Percentiles rank a stretch among this genome's conserved stretches.
Evolutionary conservation across 345 rosid species (phyloP).

Genomic region (Salix purpurea): DNA sequence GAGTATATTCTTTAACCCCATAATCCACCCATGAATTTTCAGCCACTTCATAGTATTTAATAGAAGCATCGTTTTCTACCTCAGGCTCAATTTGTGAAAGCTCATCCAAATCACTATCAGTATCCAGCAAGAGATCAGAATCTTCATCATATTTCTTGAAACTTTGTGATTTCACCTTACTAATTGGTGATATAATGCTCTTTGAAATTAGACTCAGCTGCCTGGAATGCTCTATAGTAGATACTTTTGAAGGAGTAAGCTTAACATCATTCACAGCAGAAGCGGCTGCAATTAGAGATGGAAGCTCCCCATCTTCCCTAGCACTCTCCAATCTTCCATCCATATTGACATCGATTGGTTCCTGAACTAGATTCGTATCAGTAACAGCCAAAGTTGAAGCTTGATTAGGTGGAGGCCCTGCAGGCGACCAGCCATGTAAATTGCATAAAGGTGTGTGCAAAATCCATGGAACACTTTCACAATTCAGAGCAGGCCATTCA

Average conservation of each 20-base stretch:
- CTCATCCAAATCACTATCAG: conserved; percentile 79
- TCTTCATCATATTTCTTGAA: conserved; percentile 71
- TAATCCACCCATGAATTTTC: conserved; percentile 65
- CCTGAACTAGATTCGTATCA: conserved; percentile 45
- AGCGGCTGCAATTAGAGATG: conserved; percentile 55
- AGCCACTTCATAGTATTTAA: conserved; percentile 27
- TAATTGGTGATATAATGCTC: conserved; percentile 56
- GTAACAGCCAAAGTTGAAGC: conserved; percentile 34
- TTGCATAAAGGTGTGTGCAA: conserved; percentile 59
- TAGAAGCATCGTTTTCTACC: conserved; percentile 33
- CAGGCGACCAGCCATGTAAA: conserved; percentile 64
- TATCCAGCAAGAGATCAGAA: conserved; percentile 59
- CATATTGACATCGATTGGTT: conserved; percentile 51
- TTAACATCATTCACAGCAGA: conserved; percentile 37
- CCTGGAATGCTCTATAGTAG: conserved; percentile 52
- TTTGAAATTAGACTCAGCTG: conserved; percentile 78
- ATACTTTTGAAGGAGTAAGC: conserved; percentile 36
- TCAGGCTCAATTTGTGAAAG: conserved; percentile 40
- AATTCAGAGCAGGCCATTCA: conserved; percentile 62
- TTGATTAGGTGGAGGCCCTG: conserved; percentile 40
- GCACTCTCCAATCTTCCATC: conserved; percentile 55
- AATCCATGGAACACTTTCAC: conserved; percentile 76
- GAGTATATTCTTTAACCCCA: conserved; percentile 62
- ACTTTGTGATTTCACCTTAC: conserved; percentile 55
- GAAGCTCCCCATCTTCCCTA: conserved; percentile 96